These are phyloP conservation scores for Clarireedia homoeocarpa DNA, from an alignment of 2,329 filamentous ascomycete genomes.

Conservation along the genomic window DNA sequence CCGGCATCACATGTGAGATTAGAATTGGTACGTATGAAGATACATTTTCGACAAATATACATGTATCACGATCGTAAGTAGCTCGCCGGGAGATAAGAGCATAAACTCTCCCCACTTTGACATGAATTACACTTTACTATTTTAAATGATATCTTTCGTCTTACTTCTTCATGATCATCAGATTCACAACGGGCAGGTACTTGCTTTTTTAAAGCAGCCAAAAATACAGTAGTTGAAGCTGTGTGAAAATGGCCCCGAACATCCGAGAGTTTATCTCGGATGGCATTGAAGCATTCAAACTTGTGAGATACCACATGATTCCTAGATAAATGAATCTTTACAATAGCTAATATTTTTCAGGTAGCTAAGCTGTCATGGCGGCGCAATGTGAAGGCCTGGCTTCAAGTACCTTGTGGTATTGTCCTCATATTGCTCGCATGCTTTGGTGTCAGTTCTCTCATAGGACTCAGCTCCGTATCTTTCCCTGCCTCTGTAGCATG, in stretches of 20 bases:
- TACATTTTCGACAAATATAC: constrained; percentile 4
- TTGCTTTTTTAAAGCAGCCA: no score
- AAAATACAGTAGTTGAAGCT: neutral
- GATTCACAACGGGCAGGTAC: no score
- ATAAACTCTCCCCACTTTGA: constrained; percentile 1
- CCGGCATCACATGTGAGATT: no score
- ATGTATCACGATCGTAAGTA: neutral
- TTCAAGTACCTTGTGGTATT: constrained; percentile 41
- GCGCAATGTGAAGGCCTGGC: constrained; percentile 35
- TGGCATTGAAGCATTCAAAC: constrained; percentile 22
- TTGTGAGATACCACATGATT: constrained; percentile 15
- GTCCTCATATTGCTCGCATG: constrained; percentile 33
- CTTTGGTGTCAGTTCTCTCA: constrained; percentile 35
- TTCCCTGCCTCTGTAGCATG: constrained; percentile 55
- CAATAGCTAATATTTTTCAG: constrained; percentile 18
- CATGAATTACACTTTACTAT: neutral
- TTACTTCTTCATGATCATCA: no score
- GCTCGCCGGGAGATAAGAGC: neutral
- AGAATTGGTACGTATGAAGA: neutral
- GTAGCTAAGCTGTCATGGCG: constrained; percentile 25
- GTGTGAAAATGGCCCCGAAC: neutral
- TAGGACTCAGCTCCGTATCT: constrained; percentile 39
- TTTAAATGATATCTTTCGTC: neutral
- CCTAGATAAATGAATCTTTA: neutral
- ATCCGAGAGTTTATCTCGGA: constrained; percentile 12